These are phyloP conservation scores for Talaromyces sp. DNA, from an alignment of 2,329 filamentous ascomycete genomes.

Conservation along the genomic window DNA sequence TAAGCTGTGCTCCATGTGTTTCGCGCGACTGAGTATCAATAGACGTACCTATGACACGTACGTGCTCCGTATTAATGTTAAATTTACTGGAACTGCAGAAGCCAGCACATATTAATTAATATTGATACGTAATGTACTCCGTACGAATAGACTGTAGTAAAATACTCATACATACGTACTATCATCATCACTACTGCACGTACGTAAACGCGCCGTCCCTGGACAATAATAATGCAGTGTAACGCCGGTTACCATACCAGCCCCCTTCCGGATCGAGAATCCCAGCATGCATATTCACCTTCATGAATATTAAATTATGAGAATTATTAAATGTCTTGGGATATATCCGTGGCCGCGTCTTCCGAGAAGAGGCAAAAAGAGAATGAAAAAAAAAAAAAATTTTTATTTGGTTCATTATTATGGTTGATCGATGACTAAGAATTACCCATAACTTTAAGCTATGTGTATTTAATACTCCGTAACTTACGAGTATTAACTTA, in stretches of 20 bases:
- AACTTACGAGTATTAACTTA: not conserved
- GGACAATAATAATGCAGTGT: not conserved
- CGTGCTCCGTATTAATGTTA: too few relatives aligned
- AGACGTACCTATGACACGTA: too few relatives aligned
- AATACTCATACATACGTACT: not conserved
- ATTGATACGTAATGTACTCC: too few relatives aligned
- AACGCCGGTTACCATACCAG: constrained; percentile 10
- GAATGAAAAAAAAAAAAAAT: not conserved
- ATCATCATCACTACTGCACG: not conserved
- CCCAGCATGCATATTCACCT: not conserved
- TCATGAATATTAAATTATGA: not conserved
- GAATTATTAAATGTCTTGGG: not conserved
- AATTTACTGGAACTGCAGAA: too few relatives aligned
- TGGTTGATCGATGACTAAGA: not conserved
- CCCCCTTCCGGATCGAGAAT: not conserved
- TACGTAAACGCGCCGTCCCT: not conserved
- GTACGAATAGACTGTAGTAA: not conserved
- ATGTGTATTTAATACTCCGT: not conserved
- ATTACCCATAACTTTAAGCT: not conserved
- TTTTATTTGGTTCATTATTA: not conserved
- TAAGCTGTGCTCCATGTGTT: too few relatives aligned
- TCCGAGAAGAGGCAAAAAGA: not conserved
- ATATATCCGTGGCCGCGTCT: not conserved
- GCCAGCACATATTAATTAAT: too few relatives aligned
- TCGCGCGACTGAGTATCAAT: too few relatives aligned